Evolutionary conservation across 2,329 filamentous ascomycete genomes (phyloP).

Genomic region (Nemania sp.): DNA sequence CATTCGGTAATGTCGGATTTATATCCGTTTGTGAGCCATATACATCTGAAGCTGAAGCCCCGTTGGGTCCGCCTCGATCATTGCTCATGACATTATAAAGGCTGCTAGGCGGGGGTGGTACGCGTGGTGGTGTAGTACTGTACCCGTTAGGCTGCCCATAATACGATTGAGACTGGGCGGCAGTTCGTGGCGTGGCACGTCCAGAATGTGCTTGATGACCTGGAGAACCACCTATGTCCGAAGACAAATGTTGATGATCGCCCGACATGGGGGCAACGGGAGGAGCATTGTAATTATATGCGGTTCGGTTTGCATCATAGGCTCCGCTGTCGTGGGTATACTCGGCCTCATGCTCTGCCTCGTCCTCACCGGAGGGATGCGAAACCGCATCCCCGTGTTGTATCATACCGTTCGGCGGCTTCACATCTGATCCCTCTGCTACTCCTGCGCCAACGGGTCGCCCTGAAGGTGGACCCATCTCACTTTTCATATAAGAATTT

Average conservation of each 20-base stretch:
- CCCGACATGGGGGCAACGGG: conserved; percentile 68
- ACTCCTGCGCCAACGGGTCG: conserved; percentile 62
- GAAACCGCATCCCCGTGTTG: conserved; percentile 59
- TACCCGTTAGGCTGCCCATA: conserved; percentile 73
- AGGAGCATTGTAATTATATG: conserved; percentile 78
- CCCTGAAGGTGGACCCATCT: conserved; percentile 82
- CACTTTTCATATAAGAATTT: conserved; percentile 75
- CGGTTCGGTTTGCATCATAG: conserved; percentile 72
- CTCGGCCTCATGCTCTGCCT: conserved; percentile 76
- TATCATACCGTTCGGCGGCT: conserved; percentile 69
- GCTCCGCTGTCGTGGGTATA: conserved; percentile 83
- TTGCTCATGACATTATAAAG: conserved; percentile 90
- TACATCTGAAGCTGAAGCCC: conserved; percentile 67
- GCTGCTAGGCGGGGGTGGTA: conserved; percentile 72
- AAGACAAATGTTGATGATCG: conserved; percentile 76
- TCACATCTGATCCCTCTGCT: conserved; percentile 67
- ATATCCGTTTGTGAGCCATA: conserved; percentile 71
- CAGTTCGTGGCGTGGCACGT: conserved; percentile 82
- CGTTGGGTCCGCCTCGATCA: conserved; percentile 69
- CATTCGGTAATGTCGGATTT: conserved; percentile 58
- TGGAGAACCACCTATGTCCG: conserved; percentile 83
- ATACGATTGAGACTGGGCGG: conserved; percentile 71
- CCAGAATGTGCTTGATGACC: conserved; percentile 79
- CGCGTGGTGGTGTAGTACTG: conserved; percentile 79
- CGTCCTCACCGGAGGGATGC: conserved; percentile 63